Evolutionary conservation across 768 basidiomycete species (phyloP), one percentile per base, ranked within the genome.

Genomic region (Fomitopsis pulvina): DNA sequence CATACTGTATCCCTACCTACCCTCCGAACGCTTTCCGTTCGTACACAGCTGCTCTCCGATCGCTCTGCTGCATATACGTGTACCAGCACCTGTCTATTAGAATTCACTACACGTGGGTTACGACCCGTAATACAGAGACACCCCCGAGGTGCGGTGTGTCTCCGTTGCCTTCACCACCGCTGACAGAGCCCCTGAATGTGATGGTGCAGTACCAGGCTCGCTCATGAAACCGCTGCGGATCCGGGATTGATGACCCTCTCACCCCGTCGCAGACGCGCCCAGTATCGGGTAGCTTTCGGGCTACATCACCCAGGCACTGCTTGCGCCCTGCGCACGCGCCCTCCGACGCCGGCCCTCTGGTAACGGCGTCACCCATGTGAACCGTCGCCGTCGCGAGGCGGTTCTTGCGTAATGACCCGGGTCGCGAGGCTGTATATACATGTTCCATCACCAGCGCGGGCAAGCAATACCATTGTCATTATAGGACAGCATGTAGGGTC

Each of bases 1-100:
- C n/a, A 32, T 43, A 50, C 27, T 50, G 49, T 50, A 50, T 50
- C 49, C 29, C 30, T 50, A 50, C 48, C 29, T 22, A 34, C 49
- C 14, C 3, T 20, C 18, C 43, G 18, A 18, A 27, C 43, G 25
- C 26, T 45, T 12, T 45, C 28, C 32, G 29, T 29, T 21, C n/a
- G 21, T 42, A 10, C n/a, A n/a, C 49, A 14, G 41, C 41, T 20
- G 47, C 40, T 48, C 26, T 43, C 28, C 39, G 22, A 21, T 38
- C 37, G 34, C 38, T 40, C 22, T 40, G 39, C 27, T 49, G 25
- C 28, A 32, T 29, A 37, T 30, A 42, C 48, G 30, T 49, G 40
- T 49, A 49, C 48, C 22, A 27, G 40, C 39, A 27, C 12, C 32
- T 49, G 30, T 46, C 43, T 26, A 21, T 28, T 45, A 45, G 43